phyloP scores from a whole-genome alignment of 2,329 filamentous ascomycete genomes.

The Samsoniella hepiali region DNA sequence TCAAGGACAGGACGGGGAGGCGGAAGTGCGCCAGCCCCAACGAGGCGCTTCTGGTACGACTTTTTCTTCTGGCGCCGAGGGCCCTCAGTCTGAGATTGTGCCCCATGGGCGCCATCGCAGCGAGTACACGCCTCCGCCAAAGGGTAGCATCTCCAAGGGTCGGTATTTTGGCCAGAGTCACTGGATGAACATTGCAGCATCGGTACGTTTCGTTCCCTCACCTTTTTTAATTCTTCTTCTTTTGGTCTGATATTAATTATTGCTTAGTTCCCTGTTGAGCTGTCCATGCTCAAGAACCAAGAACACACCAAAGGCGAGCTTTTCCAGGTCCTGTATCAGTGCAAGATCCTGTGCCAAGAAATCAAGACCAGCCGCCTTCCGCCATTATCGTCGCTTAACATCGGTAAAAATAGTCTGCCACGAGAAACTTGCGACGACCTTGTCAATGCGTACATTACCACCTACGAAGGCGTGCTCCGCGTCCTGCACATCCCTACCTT shows the following conservation, averaged over 20 bases:
- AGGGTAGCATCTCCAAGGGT: conserved; percentile 41
- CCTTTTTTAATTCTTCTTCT: not conserved
- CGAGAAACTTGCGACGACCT: conserved; percentile 47
- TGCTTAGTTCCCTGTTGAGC: conserved; percentile 31
- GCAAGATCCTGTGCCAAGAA: conserved; percentile 39
- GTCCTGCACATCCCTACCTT: conserved; percentile 59
- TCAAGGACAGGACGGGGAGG: not conserved
- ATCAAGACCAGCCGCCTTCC: conserved; percentile 42
- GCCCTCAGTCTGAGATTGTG: not conserved
- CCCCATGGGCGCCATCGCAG: not conserved
- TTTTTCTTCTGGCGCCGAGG: not conserved
- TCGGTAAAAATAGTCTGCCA: conserved; percentile 39
- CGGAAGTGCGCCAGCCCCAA: not conserved
- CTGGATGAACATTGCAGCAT: conserved; percentile 44
- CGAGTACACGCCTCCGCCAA: conserved; percentile 23
- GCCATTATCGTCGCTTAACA: conserved; percentile 33
- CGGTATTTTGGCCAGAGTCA: conserved; percentile 49
- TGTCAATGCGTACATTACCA: conserved; percentile 51
- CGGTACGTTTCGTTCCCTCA: conserved; percentile 30
- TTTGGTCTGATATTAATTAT: not conserved
- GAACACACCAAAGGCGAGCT: conserved; percentile 31
- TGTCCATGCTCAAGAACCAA: conserved; percentile 27
- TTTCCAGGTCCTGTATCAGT: conserved; percentile 33
- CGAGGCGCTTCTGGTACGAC: not conserved
- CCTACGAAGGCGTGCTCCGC: conserved; percentile 54